A percentile compares a stretch with the other conserved stretches of the same genome.
Evolutionary conservation across 805 yeast species (phyloP).

Genomic region (Yamadazyma phyllophila): DNA sequence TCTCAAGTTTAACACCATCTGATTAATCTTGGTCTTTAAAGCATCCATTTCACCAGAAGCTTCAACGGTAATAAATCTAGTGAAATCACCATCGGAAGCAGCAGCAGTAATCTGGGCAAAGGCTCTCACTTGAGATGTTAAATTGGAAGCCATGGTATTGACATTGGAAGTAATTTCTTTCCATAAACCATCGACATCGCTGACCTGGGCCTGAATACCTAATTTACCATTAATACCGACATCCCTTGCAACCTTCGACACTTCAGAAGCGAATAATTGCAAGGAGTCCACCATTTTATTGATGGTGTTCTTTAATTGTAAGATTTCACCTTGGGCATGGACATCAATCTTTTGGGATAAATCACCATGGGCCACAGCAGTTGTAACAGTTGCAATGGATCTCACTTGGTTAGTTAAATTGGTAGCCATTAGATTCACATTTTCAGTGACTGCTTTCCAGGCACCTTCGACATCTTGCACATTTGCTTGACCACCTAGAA

Average conservation of each 20-base stretch:
- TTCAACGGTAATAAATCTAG: constrained; percentile 85
- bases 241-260: constrained; percentile 85
- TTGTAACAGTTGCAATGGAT: constrained; percentile 84
- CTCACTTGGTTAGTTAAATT: constrained; percentile 72
- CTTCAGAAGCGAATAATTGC: constrained; percentile 85
- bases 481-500: constrained; percentile 50
- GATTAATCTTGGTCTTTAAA: constrained; percentile 61
- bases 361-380: constrained; percentile 91
- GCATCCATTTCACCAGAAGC: constrained; percentile 90
- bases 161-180: constrained; percentile 88
- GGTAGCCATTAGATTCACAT: constrained; percentile 48
- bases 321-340: constrained; percentile 86
- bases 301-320: constrained; percentile 81
- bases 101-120: constrained; percentile 93
- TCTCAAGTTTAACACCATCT: constrained; percentile 81
- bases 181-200: constrained; percentile 90
- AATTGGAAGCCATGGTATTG: constrained; percentile 90
- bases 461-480: constrained; percentile 53
- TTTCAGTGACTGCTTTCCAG: constrained; percentile 49
- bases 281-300: constrained; percentile 91
- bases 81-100: constrained; percentile 91
- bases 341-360: constrained; percentile 81
- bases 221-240: constrained; percentile 92
- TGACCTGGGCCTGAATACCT: constrained; percentile 89
- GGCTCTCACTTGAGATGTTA: constrained; percentile 89